These are phyloP conservation scores for Rhododendron williamsianum DNA, from an alignment of 148 eudicot genomes.

Conservation along the genomic window DNA sequence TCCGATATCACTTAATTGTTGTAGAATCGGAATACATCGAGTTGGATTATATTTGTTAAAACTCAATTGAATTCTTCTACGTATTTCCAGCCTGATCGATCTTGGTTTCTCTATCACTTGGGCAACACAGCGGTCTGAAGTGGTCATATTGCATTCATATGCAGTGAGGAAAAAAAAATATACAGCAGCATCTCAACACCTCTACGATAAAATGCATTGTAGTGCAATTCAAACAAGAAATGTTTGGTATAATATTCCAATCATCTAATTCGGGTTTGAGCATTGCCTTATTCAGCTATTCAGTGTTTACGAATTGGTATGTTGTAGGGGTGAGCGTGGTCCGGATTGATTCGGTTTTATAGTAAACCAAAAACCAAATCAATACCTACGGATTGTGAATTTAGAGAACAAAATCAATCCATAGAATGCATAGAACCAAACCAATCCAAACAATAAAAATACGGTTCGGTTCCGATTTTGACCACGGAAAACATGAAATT, in stretches of 20 bases:
- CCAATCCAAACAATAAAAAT: no score
- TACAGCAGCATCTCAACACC: background rate
- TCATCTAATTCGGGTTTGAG: background rate
- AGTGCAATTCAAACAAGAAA: background rate
- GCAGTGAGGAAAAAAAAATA: background rate
- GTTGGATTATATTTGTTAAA: background rate
- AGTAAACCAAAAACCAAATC: no score
- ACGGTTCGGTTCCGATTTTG: no score
- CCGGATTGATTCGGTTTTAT: no score
- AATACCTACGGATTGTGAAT: no score
- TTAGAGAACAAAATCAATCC: no score
- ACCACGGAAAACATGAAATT: no score
- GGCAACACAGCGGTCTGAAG: background rate
- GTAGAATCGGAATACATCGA: background rate
- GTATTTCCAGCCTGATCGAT: background rate
- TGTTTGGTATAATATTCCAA: background rate
- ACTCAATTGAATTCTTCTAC: background rate
- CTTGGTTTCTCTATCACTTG: background rate
- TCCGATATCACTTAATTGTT: background rate
- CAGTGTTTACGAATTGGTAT: background rate
- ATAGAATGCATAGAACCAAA: no score
- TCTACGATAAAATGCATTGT: background rate
- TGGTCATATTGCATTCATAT: background rate
- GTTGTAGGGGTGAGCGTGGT: background rate
- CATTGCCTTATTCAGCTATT: background rate